Conservation (phyloP, 1,139 yeast genomes). For the Geotrichum carabidarum region DNA sequence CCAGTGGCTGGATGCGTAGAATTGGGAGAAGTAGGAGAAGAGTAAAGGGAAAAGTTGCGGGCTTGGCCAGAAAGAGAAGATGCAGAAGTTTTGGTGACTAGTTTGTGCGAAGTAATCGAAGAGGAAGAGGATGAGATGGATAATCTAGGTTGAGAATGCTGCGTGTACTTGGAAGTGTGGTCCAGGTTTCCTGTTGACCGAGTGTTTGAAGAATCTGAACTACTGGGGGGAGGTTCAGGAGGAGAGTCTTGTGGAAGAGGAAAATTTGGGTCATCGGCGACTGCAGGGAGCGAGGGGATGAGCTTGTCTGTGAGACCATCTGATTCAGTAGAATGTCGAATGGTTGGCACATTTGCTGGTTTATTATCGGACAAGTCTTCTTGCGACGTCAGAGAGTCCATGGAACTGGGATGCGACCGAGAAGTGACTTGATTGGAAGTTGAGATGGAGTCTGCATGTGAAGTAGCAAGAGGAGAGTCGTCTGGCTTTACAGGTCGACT, state of each 20-base stretch:
- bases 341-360: background rate
- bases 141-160: conserved; percentile 3
- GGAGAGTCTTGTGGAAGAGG: conserved; percentile 3
- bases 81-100: conserved; percentile 5
- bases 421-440: background rate
- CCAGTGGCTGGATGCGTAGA: background rate
- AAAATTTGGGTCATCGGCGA: background rate
- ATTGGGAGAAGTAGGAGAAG: background rate
- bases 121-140: conserved; percentile 9
- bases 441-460: conserved; percentile 4
- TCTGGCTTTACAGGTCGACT: background rate
- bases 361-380: background rate
- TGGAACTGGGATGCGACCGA: background rate
- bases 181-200: background rate
- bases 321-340: background rate
- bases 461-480: conserved; percentile 5
- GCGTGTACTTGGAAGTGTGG: background rate
- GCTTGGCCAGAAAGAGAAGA: conserved; percentile 4
- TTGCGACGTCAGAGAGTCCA: background rate
- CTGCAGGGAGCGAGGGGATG: background rate
- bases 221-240: background rate
- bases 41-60: conserved; percentile 8
- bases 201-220: background rate
- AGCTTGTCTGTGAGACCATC: background rate
- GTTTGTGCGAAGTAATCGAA: conserved; percentile 8